Evolutionary conservation across 805 yeast genomes (phyloP), one percentile per base, ranked within the genome.

Genomic region (Debaryomyces hansenii): DNA sequence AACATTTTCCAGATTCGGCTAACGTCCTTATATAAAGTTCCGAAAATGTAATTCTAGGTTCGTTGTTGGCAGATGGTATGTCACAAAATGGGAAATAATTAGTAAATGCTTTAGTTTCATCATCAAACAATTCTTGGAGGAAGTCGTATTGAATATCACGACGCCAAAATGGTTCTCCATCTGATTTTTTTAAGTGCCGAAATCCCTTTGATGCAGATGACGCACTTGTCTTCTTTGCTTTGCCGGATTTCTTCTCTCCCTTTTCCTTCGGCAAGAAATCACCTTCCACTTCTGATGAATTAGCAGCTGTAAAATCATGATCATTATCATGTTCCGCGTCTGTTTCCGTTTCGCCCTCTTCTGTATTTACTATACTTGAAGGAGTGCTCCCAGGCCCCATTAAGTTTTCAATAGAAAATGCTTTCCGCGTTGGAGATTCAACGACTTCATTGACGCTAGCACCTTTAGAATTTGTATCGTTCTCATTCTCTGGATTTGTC

Each of bases 111-210:
- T 77, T 67, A 37, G 77, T 67, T 24, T 77, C 71, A 59, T 90
- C 85, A 56, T 77, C 74, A 57, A 92, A 86, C 8, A 92, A 66
- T 21, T 72, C 70, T 40, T 75, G 69, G 45, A 92, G 68, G 54
- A 91, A 88, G 53, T 85, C 90, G 64, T 83, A 87, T 64, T 90
- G 97, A 46, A 92, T 85, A 57, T 92, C 98, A 45, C 70, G 77
- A 41, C 98, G 75, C 86, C 94, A 87, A 48, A 91, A 82, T 16
- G 96, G 96, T 57, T 87, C 95, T 5, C 98, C 97, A 59, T 92
- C 98, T 15, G 82, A 76, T 60, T 91, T 92, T 66, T 92, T 92
- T 55, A 92, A 64, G 63, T 85, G 90, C 38, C 87, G 71, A 21
- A 73, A 66, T 4, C 75, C 66, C 39, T 56, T 62, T 24, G 63